Evolutionary conservation across 148 eudicot genomes (phyloP).

Genomic region (Chenopodium album): DNA sequence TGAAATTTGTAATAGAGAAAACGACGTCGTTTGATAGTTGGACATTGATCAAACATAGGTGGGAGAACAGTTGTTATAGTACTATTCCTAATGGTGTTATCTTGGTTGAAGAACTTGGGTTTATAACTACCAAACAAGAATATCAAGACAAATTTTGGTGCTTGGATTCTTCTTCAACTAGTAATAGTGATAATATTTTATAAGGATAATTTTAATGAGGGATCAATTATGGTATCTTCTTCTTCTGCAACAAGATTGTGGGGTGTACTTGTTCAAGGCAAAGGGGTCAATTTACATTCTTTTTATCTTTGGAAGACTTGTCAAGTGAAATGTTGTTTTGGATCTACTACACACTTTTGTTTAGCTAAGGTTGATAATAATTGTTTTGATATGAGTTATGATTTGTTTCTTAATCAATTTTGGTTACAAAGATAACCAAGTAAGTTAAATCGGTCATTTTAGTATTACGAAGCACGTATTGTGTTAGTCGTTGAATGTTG

Average conservation of each 20-base stretch:
- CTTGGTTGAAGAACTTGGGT: slow-evolving; percentile 39
- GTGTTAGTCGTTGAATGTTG: too few relatives aligned
- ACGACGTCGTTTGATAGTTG: slow-evolving; percentile 33
- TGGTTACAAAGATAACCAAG: slow-evolving; percentile 11
- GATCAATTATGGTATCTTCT: not conserved
- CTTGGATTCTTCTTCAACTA: not conserved
- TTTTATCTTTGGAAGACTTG: slow-evolving; percentile 48
- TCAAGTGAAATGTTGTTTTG: slow-evolving; percentile 36
- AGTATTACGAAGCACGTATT: too few relatives aligned
- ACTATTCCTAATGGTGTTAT: slow-evolving; percentile 39
- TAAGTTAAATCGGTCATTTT: not conserved
- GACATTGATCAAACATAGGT: slow-evolving; percentile 35
- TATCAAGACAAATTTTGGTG: slow-evolving; percentile 1
- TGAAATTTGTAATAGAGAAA: slow-evolving; percentile 36
- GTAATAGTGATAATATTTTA: not conserved
- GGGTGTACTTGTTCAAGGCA: slow-evolving; percentile 51
- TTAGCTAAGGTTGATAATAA: slow-evolving; percentile 34
- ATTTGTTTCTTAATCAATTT: slow-evolving; percentile 9
- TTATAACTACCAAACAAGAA: not conserved
- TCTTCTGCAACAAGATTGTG: slow-evolving; percentile 33
- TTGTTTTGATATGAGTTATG: slow-evolving; percentile 21
- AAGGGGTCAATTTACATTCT: slow-evolving; percentile 36
- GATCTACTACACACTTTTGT: slow-evolving; percentile 44
- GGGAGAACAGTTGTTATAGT: slow-evolving; percentile 31
- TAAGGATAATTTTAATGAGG: not conserved